Base-by-base conservation (phyloP, 78 protist genomes). In the Carpediemonas membranifera region DNA sequence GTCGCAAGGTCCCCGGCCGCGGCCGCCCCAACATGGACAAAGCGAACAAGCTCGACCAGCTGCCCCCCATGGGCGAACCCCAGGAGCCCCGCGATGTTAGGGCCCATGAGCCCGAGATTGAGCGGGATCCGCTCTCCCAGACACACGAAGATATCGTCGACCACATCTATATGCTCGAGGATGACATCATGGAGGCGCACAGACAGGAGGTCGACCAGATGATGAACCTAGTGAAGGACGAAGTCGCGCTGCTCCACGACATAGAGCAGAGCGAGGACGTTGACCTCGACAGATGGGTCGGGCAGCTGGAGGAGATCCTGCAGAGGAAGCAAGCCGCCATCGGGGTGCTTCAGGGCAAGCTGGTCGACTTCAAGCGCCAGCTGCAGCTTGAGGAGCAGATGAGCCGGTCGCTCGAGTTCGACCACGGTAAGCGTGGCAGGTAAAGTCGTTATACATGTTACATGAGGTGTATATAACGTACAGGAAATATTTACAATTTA, bases 181-280 rank as follows among this genome's bases (percentile, higher is more conserved):
- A 35, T 2, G 27, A 35, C 13, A 3, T 24, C 28, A 37, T 30
- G 53, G 9, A 34, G 11, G 68, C 50, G 2, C 36, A 64, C 51
- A 52, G 36, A 24, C 47, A 30, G 9, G 31, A 35, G 68, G 71
- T 66, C 18, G 71, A 66, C n/a, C 5, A 24, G 3, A 24, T 47
- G 35, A 66, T 66, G 71, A 59, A 41, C 15, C 54, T 66, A 27
- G 25, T 66, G 30, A 39, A 50, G 53, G 57, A 47, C 15, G 71
- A 66, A 7, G 56, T 66, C 58, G 13, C 35, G 1, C 54, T 66
- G 30, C 28, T 66, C 15, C 28, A 66, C 13, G 50, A 7, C n/a
- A 37, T 66, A 24, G 71, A 66, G 47, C 47, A 41, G 47, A 41
- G 47, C 47, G 47, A 41, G 47, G n/a, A n/a, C n/a, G 21, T 41